Base-by-base conservation (phyloP, 2,329 filamentous ascomycete species). In the Stachybotrys chartarum region DNA sequence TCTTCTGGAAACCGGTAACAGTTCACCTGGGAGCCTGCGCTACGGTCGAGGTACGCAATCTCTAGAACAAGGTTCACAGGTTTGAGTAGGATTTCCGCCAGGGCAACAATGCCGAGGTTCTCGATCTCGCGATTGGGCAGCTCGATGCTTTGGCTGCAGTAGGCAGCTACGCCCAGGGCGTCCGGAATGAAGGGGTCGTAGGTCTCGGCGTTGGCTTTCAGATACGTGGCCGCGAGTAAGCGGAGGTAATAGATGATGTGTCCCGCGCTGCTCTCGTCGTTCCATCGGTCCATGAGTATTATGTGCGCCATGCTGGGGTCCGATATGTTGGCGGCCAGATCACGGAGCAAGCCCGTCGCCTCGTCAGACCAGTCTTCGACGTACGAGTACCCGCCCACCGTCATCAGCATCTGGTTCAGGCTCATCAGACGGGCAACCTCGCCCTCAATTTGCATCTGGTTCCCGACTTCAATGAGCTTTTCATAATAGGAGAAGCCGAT, bases 401-500 rank as follows among this genome's bases (percentile, higher is more conserved):
- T 81, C 60, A 84, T 79, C 60, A 97, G 80, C 58, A 89, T 79
- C 58, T 85, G 82, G 66, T 84, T 87, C 61, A 96, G 77, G 31
- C 82, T 85, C 58, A 79, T 83, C 54, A 97, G 78, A 42, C 93
- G 86, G 30, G 80, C 78, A 55, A 85, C 76, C 72, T 97, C 93
- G 61, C 80, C 80, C 42, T 85, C 78, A 56, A 95, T 77, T 61
- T 85, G 83, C 59, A 76, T 75, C 56, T 76, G 75, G 68, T 91
- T 85, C 62, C 83, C 84, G 50, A 81, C 75, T 60, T 84, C 82
- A 63, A 93, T 78, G 54, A 97, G 79, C 50, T 85, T 87, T 72
- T 99, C 94, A 68, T 95, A 96, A 72, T 97, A 97, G 60, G 86
- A 86, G 71, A 96, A 99, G 30, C 87, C 91, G 68, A 96, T 88